Base-by-base conservation (phyloP, 2,329 filamentous ascomycete genomes). In the Pyrenophora tritici-repentis region DNA sequence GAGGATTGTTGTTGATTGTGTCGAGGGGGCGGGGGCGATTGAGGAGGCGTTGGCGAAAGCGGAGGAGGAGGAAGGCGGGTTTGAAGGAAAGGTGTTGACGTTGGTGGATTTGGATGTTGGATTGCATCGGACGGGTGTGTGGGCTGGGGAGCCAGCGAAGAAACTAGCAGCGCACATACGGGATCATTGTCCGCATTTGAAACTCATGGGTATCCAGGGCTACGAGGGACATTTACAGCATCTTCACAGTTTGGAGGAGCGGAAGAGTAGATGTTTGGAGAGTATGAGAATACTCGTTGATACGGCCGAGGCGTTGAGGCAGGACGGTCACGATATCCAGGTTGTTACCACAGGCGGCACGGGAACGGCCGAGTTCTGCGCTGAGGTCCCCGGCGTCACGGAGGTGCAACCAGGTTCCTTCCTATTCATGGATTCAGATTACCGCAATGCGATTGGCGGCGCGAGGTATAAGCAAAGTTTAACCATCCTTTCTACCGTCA, bases 391-490 rank as follows among this genome's bases (percentile, higher is more conserved):
- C 0, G 80, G 80, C 0, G 73, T 83, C 0, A 83, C 80, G 1
- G 81, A 83, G 57, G 68, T 83, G 1, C 81, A 83, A 58, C 81
- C 81, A 0, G 81, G 81, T 0, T 81, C 78, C 0, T 83, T 83
- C 51, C 75, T 83, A 47, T 83, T 83, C 61, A 83, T 83, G 81
- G 81, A 83, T 49, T 81, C 80, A 2, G 81, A 83, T 58, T 83
- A 83, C 56, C 75, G 79, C 3, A 79, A 80, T 43, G 81, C 81
- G 0, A 72, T 83, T 0, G 81, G 81, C 1, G 67, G 71, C 0
- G 14, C 41, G 0, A 75, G 76, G 47, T 83, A 79, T 59, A 70
- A 72, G 0, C 78, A 82, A 55, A 81, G 78, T 39, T 54, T 82
- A 20, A 79, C 78, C 0, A 73, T 82, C 6, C 55, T 81, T 16